phyloP scores from a whole-genome alignment of 177 flowering plant species.

The Vitis hybrid region DNA sequence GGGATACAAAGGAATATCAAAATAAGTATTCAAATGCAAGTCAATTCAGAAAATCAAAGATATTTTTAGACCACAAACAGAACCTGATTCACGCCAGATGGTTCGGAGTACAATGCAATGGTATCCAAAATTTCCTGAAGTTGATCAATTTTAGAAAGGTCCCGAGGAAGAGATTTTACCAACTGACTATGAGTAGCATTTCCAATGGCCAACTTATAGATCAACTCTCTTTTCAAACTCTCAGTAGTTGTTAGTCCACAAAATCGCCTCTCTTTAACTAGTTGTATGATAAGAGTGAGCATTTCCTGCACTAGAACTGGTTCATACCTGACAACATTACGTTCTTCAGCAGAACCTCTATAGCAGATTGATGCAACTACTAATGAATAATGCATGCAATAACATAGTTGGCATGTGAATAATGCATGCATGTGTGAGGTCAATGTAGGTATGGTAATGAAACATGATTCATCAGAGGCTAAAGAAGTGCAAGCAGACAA shows the following conservation, averaged over 20 bases:
- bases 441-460: too few relatives aligned
- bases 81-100: slow-evolving; percentile 96
- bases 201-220: slow-evolving; percentile 73
- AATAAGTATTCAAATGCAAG: neutral
- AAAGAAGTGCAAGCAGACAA: too few relatives aligned
- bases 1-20: slow-evolving; percentile 11
- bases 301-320: slow-evolving; percentile 78
- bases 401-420: too few relatives aligned
- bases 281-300: slow-evolving; percentile 87
- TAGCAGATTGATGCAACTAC: neutral
- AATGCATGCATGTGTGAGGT: too few relatives aligned
- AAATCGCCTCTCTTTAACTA: slow-evolving; percentile 82
- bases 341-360: neutral
- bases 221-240: slow-evolving; percentile 76
- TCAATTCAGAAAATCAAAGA: neutral
- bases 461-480: too few relatives aligned
- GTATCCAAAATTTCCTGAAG: slow-evolving; percentile 70
- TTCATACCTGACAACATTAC: slow-evolving; percentile 67
- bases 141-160: slow-evolving; percentile 63
- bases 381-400: too few relatives aligned
- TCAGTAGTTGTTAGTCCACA: slow-evolving; percentile 75
- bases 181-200: slow-evolving; percentile 93
- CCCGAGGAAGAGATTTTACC: slow-evolving; percentile 81
- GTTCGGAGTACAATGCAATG: slow-evolving; percentile 74
- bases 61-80: slow-evolving; percentile 8